A percentile compares a stretch with the other conserved stretches of the same genome.
Evolutionary conservation across 768 basidiomycete genomes (phyloP).

Genomic region (Tylopilus sp.): DNA sequence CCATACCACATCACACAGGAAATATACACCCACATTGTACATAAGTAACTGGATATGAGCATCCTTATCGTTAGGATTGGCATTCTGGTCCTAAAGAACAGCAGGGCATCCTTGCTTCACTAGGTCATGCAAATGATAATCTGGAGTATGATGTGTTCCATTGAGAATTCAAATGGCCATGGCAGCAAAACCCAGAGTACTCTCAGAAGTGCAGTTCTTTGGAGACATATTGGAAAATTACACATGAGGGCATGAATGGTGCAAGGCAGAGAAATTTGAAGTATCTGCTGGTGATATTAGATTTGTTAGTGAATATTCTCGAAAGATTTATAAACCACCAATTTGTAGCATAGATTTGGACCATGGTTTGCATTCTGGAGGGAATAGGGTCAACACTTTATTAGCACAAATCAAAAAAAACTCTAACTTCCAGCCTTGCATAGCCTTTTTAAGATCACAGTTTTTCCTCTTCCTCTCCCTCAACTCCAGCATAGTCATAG

Average conservation of each 20-base stretch:
- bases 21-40: conserved; percentile 6
- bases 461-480: too few species aligned
- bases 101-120: neutral
- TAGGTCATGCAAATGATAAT: neutral
- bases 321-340: neutral
- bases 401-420: neutral
- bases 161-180: conserved; percentile 7
- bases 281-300: neutral
- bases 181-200: neutral
- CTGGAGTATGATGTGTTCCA: neutral
- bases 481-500: neutral
- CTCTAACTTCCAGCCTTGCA: conserved; percentile 3
- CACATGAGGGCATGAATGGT: neutral
- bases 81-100: neutral
- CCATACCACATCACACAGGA: neutral
- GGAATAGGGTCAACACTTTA: too few species aligned
- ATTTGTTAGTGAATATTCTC: neutral
- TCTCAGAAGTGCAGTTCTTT: neutral
- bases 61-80: neutral
- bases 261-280: conserved; percentile 3
- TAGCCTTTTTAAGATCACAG: neutral
- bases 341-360: neutral
- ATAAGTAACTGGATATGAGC: neutral
- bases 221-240: neutral
- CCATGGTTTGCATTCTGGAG: neutral